Evolutionary conservation across 768 basidiomycete genomes (phyloP).

Genomic region (Cystobasidium onofrii): DNA sequence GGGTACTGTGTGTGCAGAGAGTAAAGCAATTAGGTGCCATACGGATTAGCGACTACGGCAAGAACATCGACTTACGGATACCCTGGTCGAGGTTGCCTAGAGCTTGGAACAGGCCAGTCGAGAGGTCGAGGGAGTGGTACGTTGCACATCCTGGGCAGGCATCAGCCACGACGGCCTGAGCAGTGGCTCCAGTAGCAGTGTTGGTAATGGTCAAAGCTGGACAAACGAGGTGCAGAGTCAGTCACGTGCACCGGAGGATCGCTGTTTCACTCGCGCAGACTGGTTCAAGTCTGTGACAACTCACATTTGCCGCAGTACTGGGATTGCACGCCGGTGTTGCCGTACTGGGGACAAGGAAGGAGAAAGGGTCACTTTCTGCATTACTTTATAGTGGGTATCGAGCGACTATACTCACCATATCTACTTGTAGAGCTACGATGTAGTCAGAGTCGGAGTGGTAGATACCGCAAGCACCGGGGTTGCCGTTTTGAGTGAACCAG

Average conservation of each 20-base stretch:
- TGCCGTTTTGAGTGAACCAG: conserved; percentile 20
- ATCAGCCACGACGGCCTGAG: conserved; percentile 14
- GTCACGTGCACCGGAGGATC: neutral
- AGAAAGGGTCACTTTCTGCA: neutral
- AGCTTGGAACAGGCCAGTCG: conserved; percentile 20
- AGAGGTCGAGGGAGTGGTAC: conserved; percentile 24
- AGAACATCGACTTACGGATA: conserved; percentile 21
- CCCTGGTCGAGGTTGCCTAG: conserved; percentile 6
- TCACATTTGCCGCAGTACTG: conserved; percentile 20
- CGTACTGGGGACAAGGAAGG: neutral
- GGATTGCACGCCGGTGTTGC: neutral
- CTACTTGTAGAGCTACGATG: conserved; percentile 51
- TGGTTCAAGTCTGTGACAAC: neutral
- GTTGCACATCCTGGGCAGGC: conserved; percentile 9
- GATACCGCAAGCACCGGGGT: conserved; percentile 53
- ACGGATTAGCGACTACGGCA: too few species aligned
- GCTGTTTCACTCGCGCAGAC: neutral
- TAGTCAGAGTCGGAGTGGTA: conserved; percentile 52
- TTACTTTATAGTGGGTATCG: neutral
- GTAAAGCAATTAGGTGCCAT: too few species aligned
- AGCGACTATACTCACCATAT: neutral
- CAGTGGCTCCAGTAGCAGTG: conserved; percentile 22
- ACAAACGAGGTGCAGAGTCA: neutral
- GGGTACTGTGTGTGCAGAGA: conserved; percentile 1
- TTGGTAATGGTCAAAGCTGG: conserved; percentile 19